Evolutionary conservation across 768 basidiomycete species (phyloP).

Genomic region (Panus rudis): DNA sequence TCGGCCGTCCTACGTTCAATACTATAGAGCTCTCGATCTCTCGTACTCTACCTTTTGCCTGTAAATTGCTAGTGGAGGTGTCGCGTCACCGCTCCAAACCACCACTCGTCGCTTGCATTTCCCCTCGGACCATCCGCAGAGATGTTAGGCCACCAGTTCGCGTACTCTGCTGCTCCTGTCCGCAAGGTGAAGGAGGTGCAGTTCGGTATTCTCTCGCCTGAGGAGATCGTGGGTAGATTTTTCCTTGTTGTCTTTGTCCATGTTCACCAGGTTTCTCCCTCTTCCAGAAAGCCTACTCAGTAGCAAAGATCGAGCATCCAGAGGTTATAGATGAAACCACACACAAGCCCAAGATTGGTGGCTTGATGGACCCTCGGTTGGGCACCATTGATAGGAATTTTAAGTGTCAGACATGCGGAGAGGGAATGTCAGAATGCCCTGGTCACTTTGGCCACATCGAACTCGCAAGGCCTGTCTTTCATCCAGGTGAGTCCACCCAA

Average conservation of each 20-base stretch:
- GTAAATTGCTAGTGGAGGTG: slow-evolving; percentile 9
- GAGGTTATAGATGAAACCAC: slow-evolving; percentile 97
- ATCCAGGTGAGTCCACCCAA: slow-evolving; percentile 63
- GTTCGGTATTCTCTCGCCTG: slow-evolving; percentile 97
- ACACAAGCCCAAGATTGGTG: slow-evolving; percentile 85
- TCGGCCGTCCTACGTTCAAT: not conserved
- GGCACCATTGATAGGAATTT: slow-evolving; percentile 97
- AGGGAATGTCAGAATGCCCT: slow-evolving; percentile 99
- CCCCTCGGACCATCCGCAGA: slow-evolving; percentile 9
- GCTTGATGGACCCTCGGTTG: slow-evolving; percentile 97
- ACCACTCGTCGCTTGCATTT: slow-evolving; percentile 6
- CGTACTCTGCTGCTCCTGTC: slow-evolving; percentile 89
- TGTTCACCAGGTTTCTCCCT: slow-evolving; percentile 9
- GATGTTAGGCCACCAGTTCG: slow-evolving; percentile 88
- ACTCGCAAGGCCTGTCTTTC: slow-evolving; percentile 93
- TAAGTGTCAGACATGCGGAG: slow-evolving; percentile 99
- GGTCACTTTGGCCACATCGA: slow-evolving; percentile 99
- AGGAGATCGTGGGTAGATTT: slow-evolving; percentile 80
- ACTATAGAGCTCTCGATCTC: not conserved
- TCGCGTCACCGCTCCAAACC: slow-evolving; percentile 6
- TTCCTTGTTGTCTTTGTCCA: not conserved
- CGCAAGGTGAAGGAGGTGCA: slow-evolving; percentile 97
- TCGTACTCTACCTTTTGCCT: slow-evolving; percentile 9
- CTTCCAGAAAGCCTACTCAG: slow-evolving; percentile 92
- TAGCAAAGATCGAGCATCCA: slow-evolving; percentile 96